Base-by-base conservation (phyloP, 2,329 filamentous ascomycete species). In the Mariannaea sp. region DNA sequence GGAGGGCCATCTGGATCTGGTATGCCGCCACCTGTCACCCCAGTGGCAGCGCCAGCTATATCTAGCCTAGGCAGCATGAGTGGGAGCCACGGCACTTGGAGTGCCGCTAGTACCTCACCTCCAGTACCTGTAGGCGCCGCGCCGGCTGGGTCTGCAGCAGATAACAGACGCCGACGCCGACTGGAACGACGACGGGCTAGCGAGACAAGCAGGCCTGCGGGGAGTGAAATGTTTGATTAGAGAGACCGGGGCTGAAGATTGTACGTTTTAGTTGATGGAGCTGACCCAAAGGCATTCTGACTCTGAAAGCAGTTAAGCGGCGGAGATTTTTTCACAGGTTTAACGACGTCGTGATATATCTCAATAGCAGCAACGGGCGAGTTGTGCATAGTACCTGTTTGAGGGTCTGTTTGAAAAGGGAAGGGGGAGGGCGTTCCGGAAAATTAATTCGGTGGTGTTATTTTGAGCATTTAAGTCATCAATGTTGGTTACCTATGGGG, bases 101-200 rank as follows among this genome's bases (percentile, higher is more conserved):
- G 80, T 60, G 77, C 71, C 3, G 73, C 83, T 70, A 82, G 75
- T 50, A 75, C 75, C 19, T 75, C 76, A 9, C 73, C 77, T 1
- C 73, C 72, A 45, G 75, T 69, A n/a, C 72, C 70, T 7, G 51
- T 45, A 5, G 48, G 48, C 24, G 32, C 44, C 77, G 84, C 54
- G 76, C 40, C 54, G 13, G 62, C 62, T 12, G 68, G 68, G 20
- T 69, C 70, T 5, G 63, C 54, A 2, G 81, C 80, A 5, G 79
- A 85, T 52, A 79, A 80, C 53, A 73, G 84, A 57, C 68, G 81
- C 59, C 73, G 83, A 65, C 77, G 84, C 61, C 75, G 84, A 59
- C 67, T 78, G 55, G 84, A 87, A 68, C 75, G 75, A 53, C 66
- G 84, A 60, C 73, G 69, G 70, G 75, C 61, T 59, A 75, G 62